These are phyloP conservation scores for Cladosporium sp. DNA, from an alignment of 2,329 filamentous ascomycete genomes.

Conservation along the genomic window DNA sequence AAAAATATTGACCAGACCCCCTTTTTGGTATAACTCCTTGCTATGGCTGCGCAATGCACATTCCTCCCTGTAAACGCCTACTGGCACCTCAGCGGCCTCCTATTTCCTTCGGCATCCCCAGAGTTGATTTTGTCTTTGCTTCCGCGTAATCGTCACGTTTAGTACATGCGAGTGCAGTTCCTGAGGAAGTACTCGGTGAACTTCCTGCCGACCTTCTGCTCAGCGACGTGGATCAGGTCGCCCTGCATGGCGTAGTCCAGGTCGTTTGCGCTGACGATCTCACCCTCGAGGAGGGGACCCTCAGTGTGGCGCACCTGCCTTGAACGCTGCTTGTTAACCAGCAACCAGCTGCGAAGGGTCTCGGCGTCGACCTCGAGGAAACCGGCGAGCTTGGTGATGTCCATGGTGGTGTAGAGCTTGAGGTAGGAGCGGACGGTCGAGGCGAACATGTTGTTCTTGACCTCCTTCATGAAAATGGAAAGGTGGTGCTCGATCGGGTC, in stretches of 20 bases:
- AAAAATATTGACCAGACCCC: not conserved
- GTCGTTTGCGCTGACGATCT: constrained; percentile 87
- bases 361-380: constrained; percentile 98
- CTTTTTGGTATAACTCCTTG: not conserved
- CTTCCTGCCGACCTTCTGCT: constrained; percentile 95
- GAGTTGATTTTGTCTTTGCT: not conserved
- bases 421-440: constrained; percentile 98
- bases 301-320: constrained; percentile 93
- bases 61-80: not conserved
- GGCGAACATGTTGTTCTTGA: constrained; percentile 98
- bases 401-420: constrained; percentile 99
- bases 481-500: constrained; percentile 97
- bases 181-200: constrained; percentile 98
- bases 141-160: not conserved
- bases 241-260: constrained; percentile 96
- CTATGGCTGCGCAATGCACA: not conserved
- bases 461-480: constrained; percentile 98
- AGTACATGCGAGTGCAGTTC: constrained; percentile 89
- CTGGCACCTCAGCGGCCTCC: not conserved
- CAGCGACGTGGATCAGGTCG: constrained; percentile 96
- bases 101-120: not conserved
- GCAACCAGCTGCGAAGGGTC: constrained; percentile 83
- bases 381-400: constrained; percentile 92
- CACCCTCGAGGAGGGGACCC: constrained; percentile 82
- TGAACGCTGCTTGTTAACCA: constrained; percentile 98